A percentile compares a stretch with the other conserved stretches of the same genome.
phyloP scores from a whole-genome alignment of 257 asterid genomes.

The Solanum microdontum region DNA sequence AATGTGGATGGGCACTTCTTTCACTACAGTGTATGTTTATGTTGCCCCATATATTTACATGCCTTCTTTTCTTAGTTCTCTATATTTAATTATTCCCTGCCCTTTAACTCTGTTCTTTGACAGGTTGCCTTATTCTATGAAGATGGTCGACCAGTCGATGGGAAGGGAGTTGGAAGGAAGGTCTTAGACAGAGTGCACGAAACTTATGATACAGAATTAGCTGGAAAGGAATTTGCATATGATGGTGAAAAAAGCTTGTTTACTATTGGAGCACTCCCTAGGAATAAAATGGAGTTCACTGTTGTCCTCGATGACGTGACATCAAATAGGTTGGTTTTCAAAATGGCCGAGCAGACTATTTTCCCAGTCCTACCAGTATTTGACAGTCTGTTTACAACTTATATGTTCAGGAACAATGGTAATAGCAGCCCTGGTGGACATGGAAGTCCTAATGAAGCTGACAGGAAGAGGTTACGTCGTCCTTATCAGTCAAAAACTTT shows the following conservation, averaged over 20 bases:
- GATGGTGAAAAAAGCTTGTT: constrained; percentile 89
- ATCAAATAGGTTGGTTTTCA: constrained; percentile 44
- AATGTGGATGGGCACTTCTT: constrained; percentile 68
- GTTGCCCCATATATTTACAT: background rate
- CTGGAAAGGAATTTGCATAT: constrained; percentile 70
- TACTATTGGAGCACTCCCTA: constrained; percentile 78
- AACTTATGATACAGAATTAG: constrained; percentile 60
- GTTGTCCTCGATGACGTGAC: constrained; percentile 76
- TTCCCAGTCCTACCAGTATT: background rate
- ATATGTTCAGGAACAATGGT: constrained; percentile 52
- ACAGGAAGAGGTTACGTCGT: constrained; percentile 55
- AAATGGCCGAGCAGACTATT: background rate
- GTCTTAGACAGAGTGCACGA: constrained; percentile 73
- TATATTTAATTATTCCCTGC: background rate
- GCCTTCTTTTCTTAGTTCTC: background rate
- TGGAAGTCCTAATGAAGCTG: constrained; percentile 43
- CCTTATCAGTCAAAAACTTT: constrained; percentile 66
- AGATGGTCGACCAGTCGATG: constrained; percentile 93
- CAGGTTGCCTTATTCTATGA: constrained; percentile 88
- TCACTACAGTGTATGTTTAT: constrained; percentile 74
- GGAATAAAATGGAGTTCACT: constrained; percentile 76
- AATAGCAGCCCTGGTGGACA: constrained; percentile 55
- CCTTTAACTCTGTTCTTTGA: background rate
- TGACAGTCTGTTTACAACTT: background rate
- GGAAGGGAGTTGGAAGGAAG: constrained; percentile 81